Evolutionary conservation across 2,329 filamentous ascomycete genomes (phyloP).

Genomic region (Fusarium secorum): DNA sequence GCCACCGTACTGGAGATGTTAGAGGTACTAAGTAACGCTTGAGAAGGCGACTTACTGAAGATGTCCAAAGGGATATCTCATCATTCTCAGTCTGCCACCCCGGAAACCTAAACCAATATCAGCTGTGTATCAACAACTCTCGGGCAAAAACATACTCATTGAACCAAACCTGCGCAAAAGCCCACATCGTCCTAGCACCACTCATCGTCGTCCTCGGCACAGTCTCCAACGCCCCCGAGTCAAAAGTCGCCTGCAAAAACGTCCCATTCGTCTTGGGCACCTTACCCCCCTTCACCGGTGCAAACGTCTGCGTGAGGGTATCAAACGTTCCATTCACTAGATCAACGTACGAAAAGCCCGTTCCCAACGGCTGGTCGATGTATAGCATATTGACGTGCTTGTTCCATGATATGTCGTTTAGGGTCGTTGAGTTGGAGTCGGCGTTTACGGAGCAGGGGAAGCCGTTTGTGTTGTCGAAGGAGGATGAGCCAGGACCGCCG

Average conservation of each 20-base stretch:
- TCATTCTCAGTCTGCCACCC: constrained; percentile 58
- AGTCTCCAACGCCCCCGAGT: not conserved
- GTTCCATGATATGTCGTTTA: constrained; percentile 69
- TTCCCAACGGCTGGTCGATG: constrained; percentile 68
- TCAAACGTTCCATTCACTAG: constrained; percentile 63
- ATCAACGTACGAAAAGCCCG: constrained; percentile 64
- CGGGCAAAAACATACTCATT: constrained; percentile 36
- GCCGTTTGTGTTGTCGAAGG: constrained; percentile 66
- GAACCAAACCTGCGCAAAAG: constrained; percentile 67
- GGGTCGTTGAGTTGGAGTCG: constrained; percentile 59
- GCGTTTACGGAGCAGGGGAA: constrained; percentile 59
- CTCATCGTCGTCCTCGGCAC: constrained; percentile 57
- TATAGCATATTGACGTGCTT: constrained; percentile 57
- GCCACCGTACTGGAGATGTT: constrained; percentile 60
- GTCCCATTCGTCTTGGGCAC: constrained; percentile 21
- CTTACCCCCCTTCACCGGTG: not conserved
- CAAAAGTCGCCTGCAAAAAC: constrained; percentile 20
- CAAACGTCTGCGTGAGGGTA: constrained; percentile 49
- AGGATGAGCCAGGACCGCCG: constrained; percentile 68
- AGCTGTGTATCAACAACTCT: not conserved
- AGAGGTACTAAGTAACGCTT: not conserved
- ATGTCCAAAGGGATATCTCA: constrained; percentile 69
- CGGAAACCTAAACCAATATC: constrained; percentile 53
- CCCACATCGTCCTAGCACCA: constrained; percentile 65
- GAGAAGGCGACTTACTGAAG: constrained; percentile 51